Conservation (phyloP, 495 filamentous ascomycete genomes). For the Cercophora newfieldiana region DNA sequence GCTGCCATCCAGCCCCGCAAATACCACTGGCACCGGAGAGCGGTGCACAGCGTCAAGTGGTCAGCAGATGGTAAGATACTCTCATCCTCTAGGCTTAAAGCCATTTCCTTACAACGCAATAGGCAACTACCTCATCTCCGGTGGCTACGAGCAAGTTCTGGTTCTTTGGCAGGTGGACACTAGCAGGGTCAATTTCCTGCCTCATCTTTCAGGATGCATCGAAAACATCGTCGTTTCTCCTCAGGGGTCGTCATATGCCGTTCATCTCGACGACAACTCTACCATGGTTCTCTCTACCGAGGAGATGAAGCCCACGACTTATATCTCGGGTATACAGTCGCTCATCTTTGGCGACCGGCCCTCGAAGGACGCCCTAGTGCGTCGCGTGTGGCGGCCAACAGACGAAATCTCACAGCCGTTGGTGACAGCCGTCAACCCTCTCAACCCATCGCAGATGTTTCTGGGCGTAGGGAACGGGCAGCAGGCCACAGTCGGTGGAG, state of each 20-base stretch:
- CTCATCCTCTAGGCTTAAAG: background rate
- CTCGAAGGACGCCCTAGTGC: constrained; percentile 44
- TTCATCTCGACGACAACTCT: constrained; percentile 88
- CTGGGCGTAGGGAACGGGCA: constrained; percentile 51
- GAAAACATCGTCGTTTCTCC: constrained; percentile 82
- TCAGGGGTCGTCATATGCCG: constrained; percentile 71
- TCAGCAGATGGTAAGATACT: constrained; percentile 77
- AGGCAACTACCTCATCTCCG: constrained; percentile 97
- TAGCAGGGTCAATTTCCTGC: constrained; percentile 72
- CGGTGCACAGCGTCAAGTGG: constrained; percentile 80
- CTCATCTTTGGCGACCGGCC: constrained; percentile 42
- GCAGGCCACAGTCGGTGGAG: constrained; percentile 40
- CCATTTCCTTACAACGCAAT: constrained; percentile 22
- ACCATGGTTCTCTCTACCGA: constrained; percentile 83
- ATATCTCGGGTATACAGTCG: constrained; percentile 79
- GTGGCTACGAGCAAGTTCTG: constrained; percentile 84
- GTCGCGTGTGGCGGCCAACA: constrained; percentile 39
- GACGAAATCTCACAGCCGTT: constrained; percentile 34
- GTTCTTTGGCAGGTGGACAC: constrained; percentile 97
- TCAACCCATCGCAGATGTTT: constrained; percentile 42
- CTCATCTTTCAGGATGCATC: constrained; percentile 82
- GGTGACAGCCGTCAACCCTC: constrained; percentile 39
- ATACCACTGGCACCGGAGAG: constrained; percentile 89
- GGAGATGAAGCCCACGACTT: constrained; percentile 76
- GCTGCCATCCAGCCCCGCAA: constrained; percentile 50